phyloP scores from a whole-genome alignment of 1,284 basidiomycete genomes.

The Somion occarium region DNA sequence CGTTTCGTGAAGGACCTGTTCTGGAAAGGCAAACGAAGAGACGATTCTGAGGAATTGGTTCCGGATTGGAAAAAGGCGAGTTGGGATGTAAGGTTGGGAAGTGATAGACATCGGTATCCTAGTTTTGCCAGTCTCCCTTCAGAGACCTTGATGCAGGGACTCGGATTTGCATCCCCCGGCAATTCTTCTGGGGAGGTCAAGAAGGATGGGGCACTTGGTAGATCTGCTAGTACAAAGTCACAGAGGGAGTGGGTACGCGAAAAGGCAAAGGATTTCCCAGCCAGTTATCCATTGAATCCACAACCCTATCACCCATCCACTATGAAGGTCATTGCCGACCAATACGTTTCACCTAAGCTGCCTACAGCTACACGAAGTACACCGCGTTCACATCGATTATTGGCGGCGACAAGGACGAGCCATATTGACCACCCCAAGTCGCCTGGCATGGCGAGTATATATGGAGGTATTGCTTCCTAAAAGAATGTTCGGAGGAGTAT shows the following conservation, averaged over 20 bases:
- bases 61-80: slow-evolving; percentile 58
- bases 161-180: slow-evolving; percentile 4
- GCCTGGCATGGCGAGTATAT: slow-evolving; percentile 8
- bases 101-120: slow-evolving; percentile 34
- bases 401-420: not conserved
- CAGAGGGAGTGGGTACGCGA: not conserved
- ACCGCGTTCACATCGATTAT: not conserved
- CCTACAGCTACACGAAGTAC: not conserved
- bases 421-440: slow-evolving; percentile 1
- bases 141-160: slow-evolving; percentile 4
- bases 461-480: slow-evolving; percentile 11
- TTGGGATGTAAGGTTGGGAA: slow-evolving; percentile 37
- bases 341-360: slow-evolving; percentile 1
- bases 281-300: not conserved
- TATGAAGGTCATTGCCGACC: not conserved
- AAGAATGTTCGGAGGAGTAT: not conserved
- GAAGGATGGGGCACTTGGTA: not conserved
- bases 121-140: slow-evolving; percentile 20
- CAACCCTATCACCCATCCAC: not conserved
- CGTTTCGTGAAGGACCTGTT: slow-evolving; percentile 47
- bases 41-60: slow-evolving; percentile 48
- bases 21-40: slow-evolving; percentile 18
- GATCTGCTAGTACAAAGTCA: not conserved
- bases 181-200: not conserved
- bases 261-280: not conserved